These are phyloP conservation scores for Diplodia scrobiculata DNA, from an alignment of 2,329 filamentous ascomycete species.

Conservation along the genomic window DNA sequence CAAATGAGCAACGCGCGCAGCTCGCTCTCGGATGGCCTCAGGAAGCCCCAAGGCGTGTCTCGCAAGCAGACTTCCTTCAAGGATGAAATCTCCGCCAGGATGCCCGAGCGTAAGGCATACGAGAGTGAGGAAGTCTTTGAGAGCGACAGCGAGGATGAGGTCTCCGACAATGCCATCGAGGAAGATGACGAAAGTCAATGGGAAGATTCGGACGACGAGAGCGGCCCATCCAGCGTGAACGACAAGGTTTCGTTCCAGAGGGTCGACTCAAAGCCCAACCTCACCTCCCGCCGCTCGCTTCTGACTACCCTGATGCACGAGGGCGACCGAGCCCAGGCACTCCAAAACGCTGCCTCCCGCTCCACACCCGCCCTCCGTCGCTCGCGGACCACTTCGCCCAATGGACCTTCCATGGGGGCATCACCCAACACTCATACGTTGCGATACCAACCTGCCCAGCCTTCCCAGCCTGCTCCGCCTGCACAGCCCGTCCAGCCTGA, in stretches of 20 bases:
- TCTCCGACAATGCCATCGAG: conserved; percentile 58
- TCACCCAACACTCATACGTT: conserved; percentile 55
- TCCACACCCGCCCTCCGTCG: conserved; percentile 59
- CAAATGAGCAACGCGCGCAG: conserved; percentile 58
- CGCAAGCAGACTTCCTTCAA: conserved; percentile 84
- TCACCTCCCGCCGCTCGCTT: conserved; percentile 82
- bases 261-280: conserved; percentile 82
- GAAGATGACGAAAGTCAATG: conserved; percentile 60
- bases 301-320: conserved; percentile 88
- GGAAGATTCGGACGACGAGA: conserved; percentile 71
- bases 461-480: background rate
- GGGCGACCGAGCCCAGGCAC: conserved; percentile 68
- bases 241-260: conserved; percentile 82
- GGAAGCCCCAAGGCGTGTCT: conserved; percentile 44
- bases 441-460: conserved; percentile 9
- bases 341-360: conserved; percentile 66
- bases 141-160: conserved; percentile 57
- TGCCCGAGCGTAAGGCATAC: conserved; percentile 57
- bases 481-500: conserved; percentile 40
- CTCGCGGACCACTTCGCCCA: conserved; percentile 68
- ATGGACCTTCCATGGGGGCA: conserved; percentile 64
- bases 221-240: conserved; percentile 78
- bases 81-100: conserved; percentile 71
- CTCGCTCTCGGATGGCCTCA: conserved; percentile 58
- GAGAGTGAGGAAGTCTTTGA: conserved; percentile 62